Conservation (phyloP, 2,329 filamentous ascomycete species). For the Phaeoacremonium minimum region DNA sequence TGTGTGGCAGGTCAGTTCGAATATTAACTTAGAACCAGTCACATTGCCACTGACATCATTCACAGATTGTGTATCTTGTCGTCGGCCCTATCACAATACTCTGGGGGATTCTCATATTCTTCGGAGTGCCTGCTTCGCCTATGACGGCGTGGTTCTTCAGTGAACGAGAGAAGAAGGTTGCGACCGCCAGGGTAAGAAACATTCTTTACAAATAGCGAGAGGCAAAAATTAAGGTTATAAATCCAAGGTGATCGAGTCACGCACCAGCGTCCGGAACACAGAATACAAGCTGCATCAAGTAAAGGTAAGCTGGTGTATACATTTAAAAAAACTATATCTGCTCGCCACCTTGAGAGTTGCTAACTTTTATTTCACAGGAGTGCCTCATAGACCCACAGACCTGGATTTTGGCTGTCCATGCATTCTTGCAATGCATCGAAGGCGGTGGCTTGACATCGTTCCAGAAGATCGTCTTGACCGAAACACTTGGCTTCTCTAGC, state of each 20-base stretch:
- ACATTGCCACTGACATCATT: not conserved
- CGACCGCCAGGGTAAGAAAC: not conserved
- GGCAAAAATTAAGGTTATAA: too few relatives aligned
- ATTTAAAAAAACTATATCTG: too few relatives aligned
- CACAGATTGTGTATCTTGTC: slow-evolving; percentile 1
- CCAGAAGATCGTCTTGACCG: too few relatives aligned
- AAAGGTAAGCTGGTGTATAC: too few relatives aligned
- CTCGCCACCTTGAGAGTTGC: too few relatives aligned
- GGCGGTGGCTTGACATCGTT: slow-evolving; percentile 2
- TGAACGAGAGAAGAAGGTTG: not conserved
- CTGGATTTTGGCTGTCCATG: not conserved
- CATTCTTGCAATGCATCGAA: slow-evolving; percentile 2
- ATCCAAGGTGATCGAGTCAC: slow-evolving; percentile 1
- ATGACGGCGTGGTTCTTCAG: slow-evolving; percentile 2
- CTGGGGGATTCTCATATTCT: slow-evolving; percentile 2
- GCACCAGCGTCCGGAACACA: not conserved
- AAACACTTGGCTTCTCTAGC: too few relatives aligned
- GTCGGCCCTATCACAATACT: slow-evolving; percentile 1
- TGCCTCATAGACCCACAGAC: slow-evolving; percentile 1
- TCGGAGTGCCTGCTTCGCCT: not conserved
- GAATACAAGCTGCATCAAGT: slow-evolving; percentile 3
- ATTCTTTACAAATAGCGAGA: too few relatives aligned
- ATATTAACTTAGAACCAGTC: not conserved
- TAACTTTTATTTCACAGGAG: too few relatives aligned
- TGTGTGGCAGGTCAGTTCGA: slow-evolving; percentile 1